These are phyloP conservation scores for Fusarium albidum DNA, from an alignment of 2,329 filamentous ascomycete genomes.

Conservation along the genomic window DNA sequence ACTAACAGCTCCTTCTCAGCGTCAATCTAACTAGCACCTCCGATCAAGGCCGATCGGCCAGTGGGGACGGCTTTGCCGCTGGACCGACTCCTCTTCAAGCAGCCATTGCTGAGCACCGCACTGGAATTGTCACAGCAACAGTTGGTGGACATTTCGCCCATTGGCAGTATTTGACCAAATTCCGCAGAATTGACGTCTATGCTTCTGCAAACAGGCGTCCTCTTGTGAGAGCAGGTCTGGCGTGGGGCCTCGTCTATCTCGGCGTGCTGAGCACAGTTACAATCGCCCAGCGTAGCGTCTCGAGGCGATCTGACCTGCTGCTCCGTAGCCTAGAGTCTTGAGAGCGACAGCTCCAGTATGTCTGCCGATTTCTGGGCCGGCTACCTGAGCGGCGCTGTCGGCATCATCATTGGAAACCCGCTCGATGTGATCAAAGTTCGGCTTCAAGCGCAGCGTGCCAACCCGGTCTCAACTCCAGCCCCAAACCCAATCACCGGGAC, in stretches of 20 bases:
- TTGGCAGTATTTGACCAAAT: constrained; percentile 37
- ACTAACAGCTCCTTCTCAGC: constrained; percentile 33
- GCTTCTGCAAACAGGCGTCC: constrained; percentile 28
- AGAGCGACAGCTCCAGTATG: constrained; percentile 57
- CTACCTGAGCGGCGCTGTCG: constrained; percentile 84
- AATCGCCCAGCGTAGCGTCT: constrained; percentile 33
- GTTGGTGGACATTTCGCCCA: constrained; percentile 38
- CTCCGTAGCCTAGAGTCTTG: constrained; percentile 12
- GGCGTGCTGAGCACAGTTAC: constrained; percentile 36
- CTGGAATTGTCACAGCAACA: constrained; percentile 34
- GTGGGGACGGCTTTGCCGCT: constrained; percentile 37
- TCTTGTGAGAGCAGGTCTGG: constrained; percentile 34
- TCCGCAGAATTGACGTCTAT: constrained; percentile 29
- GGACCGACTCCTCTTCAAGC: constrained; percentile 40
- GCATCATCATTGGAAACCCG: constrained; percentile 90
- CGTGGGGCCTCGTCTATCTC: constrained; percentile 36
- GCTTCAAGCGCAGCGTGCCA: constrained; percentile 67
- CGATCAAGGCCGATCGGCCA: constrained; percentile 37
- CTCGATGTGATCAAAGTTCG: constrained; percentile 72
- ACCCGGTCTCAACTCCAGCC: constrained; percentile 14
- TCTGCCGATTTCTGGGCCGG: constrained; percentile 94
- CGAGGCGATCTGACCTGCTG: constrained; percentile 17
- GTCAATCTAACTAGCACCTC: constrained; percentile 31
- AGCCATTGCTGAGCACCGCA: constrained; percentile 34
- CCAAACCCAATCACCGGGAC: constrained; percentile 19